Evolutionary conservation across 208 protist species (phyloP), one percentile per base, ranked within the genome.

Genomic region (Polymyxa betae): DNA sequence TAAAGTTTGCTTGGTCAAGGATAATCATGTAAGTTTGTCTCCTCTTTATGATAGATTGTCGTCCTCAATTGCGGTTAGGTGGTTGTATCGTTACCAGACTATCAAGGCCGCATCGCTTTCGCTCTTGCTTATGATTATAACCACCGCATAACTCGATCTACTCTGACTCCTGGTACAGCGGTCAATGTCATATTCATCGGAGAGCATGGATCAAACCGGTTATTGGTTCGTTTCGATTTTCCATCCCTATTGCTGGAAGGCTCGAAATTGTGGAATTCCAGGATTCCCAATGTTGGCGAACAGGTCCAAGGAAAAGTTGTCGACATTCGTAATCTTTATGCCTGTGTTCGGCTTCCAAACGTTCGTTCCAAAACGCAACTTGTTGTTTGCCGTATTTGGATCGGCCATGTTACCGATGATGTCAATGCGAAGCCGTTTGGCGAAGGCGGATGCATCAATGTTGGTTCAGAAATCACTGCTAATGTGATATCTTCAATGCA

Each of bases 61-160:
- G 49, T 60, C 5, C 5, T 60, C 49, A 60, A 29, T 60, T 24
- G 5, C 72, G 72, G 5, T 82, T 43, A 82, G 72, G n/a, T 82
- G 72, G 40, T 82, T 43, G 5, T 82, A 45, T 82, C 72, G 35
- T 82, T 82, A 43, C 72, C 72, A 16, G 72, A 82, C 72, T 35
- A 82, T 82, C 35, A 43, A 12, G 16, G 35, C 40, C 5, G 5
- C 10, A 82, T 82, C 40, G 72, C 72, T 12, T 82, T 82, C 40
- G 72, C 12, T 24, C 5, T 60, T 24, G 12, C 24, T 60, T 24
- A 60, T 24, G 49, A 60, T 24, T 60, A 29, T 24, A 60, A 5
- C 24, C 49, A 24, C 49, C 49, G 49, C 12, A 24, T 60, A 24
- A 24, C 24, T 24, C 49, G 49, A 5, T 24, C 49, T 5, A 60